A percentile compares a stretch with the other conserved stretches of the same genome.
These are phyloP conservation scores for Saccharum spontaneum DNA, from an alignment of 176 grass and related monocot species.

Conservation along the genomic window DNA sequence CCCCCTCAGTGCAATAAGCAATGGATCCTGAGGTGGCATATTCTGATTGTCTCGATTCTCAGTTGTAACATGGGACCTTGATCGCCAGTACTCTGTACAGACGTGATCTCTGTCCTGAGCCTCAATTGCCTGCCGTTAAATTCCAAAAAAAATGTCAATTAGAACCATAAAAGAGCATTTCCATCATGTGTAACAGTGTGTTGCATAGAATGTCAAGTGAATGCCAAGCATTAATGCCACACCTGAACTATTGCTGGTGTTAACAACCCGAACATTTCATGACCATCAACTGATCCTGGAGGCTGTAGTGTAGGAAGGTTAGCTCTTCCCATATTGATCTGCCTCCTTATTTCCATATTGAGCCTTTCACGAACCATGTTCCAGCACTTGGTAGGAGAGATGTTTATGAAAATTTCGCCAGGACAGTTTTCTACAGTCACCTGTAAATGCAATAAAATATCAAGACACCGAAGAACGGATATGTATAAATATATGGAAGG, in stretches of 20 bases:
- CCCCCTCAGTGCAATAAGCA: constrained; percentile 46
- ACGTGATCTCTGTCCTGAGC: constrained; percentile 48
- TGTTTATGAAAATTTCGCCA: constrained; percentile 72
- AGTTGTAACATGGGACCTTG: constrained; percentile 35
- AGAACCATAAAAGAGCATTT: constrained; percentile 5
- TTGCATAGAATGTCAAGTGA: constrained; percentile 23
- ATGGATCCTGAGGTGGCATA: constrained; percentile 17
- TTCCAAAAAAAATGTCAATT: constrained; percentile 2
- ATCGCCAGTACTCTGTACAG: constrained; percentile 85
- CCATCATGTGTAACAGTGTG: not conserved
- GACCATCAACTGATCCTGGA: constrained; percentile 82
- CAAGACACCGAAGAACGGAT: constrained; percentile 35
- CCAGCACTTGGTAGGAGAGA: constrained; percentile 75
- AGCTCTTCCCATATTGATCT: constrained; percentile 57
- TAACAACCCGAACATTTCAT: constrained; percentile 88
- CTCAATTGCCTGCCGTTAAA: constrained; percentile 59
- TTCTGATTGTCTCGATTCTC: constrained; percentile 27
- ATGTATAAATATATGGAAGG: not conserved
- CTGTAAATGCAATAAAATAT: constrained; percentile 49
- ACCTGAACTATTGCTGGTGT: constrained; percentile 71
- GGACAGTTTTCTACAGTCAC: constrained; percentile 77
- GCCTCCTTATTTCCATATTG: constrained; percentile 84
- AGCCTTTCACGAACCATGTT: constrained; percentile 93
- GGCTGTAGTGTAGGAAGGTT: constrained; percentile 72
- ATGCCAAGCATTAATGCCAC: constrained; percentile 28